Base-by-base conservation (phyloP, 768 basidiomycete species). In the Mycena amicta region DNA sequence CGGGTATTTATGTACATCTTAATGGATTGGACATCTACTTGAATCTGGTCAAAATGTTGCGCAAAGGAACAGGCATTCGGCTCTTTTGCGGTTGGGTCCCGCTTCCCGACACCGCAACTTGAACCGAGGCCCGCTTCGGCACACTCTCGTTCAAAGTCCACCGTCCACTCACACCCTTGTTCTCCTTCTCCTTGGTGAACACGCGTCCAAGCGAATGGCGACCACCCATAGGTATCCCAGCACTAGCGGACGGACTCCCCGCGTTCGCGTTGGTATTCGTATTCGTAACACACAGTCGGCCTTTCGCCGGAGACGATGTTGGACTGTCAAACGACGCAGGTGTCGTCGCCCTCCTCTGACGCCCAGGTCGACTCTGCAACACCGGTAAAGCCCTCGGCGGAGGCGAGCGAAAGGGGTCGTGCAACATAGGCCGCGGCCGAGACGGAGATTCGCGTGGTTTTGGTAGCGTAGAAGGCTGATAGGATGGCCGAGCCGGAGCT, bases 21-120 rank as follows among this genome's bases (percentile, higher is more conserved):
- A 8, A 37, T 37, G 18, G 33, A 37, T 18, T 23, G 43, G 43
- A 15, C 18, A 22, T 20, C 70, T 61, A 80, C 62, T 80, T 80
- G 67, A 81, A 80, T 26, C 77, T 69, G 31, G 77, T 79, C 47
- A 82, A 69, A 47, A 82, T 79, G 64, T 75, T 80, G 28, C 77
- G 75, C 37, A 82, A 71, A 30, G 79, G 79, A 20, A 75, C 70
- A 25, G 77, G 79, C 75, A 80, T 76, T 6, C 78, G 74, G 64
- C 75, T 80, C 64, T 75, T 76, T 53, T 70, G 71, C 13, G 69
- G 55, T 62, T 46, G 57, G 16, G 52, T 56, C 31, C 41, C 26
- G 37, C 61, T 64, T 20, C 55, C 60, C 18, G 56, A 60, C n/a
- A 37, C 57, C 55, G 62, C 67, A 22, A 64, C 72, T 40, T 57